A percentile compares a stretch with the other conserved stretches of the same genome.
Conservation (phyloP, 805 yeast species). For the Cyberlindnera saturnus region DNA sequence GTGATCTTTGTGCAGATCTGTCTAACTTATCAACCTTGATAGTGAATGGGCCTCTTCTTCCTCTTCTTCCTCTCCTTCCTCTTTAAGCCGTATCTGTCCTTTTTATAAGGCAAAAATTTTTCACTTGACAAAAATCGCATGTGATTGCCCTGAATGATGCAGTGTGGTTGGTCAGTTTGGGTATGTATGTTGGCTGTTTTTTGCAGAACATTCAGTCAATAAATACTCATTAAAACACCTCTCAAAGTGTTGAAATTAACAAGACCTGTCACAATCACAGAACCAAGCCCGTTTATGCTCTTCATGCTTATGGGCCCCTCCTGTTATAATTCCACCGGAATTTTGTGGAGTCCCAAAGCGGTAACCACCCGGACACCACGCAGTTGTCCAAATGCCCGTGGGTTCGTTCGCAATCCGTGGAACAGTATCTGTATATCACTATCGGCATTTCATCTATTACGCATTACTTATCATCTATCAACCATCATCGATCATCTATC, state of each 20-base stretch:
- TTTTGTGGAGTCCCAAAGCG: background rate
- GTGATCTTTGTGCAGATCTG: background rate
- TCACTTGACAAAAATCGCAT: background rate
- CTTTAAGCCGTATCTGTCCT: background rate
- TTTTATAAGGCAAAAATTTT: background rate
- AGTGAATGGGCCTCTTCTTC: background rate
- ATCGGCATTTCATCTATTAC: no score
- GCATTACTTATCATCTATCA: no score
- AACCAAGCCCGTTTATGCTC: background rate
- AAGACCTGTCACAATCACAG: background rate
- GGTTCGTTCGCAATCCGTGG: no score
- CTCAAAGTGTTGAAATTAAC: background rate
- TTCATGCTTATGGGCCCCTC: background rate
- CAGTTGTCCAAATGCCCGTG: no score
- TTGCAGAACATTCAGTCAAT: background rate
- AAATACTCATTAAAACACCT: background rate
- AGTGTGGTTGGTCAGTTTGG: background rate
- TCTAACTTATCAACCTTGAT: background rate
- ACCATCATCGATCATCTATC: no score
- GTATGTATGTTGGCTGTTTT: background rate
- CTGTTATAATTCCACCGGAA: background rate
- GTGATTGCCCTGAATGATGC: slow-evolving; percentile 1
- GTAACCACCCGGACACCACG: no score
- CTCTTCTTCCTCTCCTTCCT: background rate
- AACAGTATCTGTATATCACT: no score